Conservation (phyloP, 2,329 filamentous ascomycete genomes). For the Hypoxylon sp. region DNA sequence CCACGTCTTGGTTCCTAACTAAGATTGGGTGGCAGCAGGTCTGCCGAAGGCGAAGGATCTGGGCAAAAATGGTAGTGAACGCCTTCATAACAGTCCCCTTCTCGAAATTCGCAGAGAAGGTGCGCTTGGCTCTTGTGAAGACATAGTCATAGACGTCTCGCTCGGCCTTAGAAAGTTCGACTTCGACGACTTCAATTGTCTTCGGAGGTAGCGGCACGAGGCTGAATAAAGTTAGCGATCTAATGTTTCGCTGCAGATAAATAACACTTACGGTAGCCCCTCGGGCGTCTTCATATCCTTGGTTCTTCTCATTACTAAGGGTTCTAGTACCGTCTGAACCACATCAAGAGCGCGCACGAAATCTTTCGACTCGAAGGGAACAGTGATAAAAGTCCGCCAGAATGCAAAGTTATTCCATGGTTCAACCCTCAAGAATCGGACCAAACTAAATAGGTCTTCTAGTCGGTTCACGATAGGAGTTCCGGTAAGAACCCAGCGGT, state of each 20-base stretch:
- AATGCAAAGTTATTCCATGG: conserved; percentile 99
- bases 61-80: conserved; percentile 96
- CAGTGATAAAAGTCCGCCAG: conserved; percentile 98
- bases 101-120: conserved; percentile 87
- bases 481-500: conserved; percentile 93
- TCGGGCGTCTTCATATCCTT: conserved; percentile 98
- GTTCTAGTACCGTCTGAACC: conserved; percentile 95
- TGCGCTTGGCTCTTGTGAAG: conserved; percentile 81
- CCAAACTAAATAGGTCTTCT: conserved; percentile 93
- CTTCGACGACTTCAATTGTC: conserved; percentile 84
- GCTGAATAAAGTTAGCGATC: conserved; percentile 43
- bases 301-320: conserved; percentile 91
- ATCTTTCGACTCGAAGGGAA: conserved; percentile 95
- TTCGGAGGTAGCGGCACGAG: conserved; percentile 86
- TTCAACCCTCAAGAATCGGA: conserved; percentile 92
- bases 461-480: conserved; percentile 97
- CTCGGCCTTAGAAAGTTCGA: conserved; percentile 87
- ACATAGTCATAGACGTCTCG: conserved; percentile 90
- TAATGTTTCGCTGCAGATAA: not conserved
- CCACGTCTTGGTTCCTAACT: conserved; percentile 84
- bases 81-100: conserved; percentile 94
- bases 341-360: conserved; percentile 95
- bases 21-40: conserved; percentile 94
- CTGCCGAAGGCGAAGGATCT: conserved; percentile 91
- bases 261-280: conserved; percentile 63